Conservation (phyloP, 495 filamentous ascomycete genomes). For the Xylaria bambusicola region DNA sequence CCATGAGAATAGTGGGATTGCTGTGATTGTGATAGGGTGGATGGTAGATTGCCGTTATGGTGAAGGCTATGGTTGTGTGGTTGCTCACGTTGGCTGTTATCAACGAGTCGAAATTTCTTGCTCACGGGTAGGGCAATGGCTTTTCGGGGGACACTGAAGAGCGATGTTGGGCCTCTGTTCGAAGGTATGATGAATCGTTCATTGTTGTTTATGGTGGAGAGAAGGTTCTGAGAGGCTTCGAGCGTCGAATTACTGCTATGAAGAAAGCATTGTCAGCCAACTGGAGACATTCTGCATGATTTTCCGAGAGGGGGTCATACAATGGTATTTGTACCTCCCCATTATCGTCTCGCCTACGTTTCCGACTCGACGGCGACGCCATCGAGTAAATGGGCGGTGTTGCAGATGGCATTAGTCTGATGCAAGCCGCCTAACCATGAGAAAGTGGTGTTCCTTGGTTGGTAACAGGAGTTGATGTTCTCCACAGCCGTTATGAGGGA, state of each 20-base stretch:
- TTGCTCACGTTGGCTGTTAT: conserved; percentile 17
- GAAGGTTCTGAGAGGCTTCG: conserved; percentile 23
- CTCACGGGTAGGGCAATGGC: conserved; percentile 35
- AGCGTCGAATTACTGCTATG: conserved; percentile 21
- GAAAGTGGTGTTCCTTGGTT: too few species aligned
- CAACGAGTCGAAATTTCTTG: conserved; percentile 35
- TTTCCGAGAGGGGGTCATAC: conserved; percentile 24
- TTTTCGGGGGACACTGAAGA: conserved; percentile 29
- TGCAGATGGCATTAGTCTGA: conserved; percentile 30
- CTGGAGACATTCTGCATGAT: conserved; percentile 1
- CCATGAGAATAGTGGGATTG: conserved; percentile 29
- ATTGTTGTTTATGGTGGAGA: conserved; percentile 28
- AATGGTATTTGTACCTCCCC: conserved; percentile 32
- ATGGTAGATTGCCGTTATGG: conserved; percentile 2
- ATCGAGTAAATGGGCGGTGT: conserved; percentile 20
- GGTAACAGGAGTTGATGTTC: background rate
- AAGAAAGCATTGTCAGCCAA: conserved; percentile 20
- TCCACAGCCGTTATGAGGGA: background rate
- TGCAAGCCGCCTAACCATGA: too few species aligned
- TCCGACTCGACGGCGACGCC: conserved; percentile 35
- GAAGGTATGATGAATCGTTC: conserved; percentile 21
- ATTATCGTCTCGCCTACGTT: conserved; percentile 45
- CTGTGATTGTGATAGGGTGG: conserved; percentile 15
- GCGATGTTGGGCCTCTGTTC: conserved; percentile 16
- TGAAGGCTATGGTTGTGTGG: conserved; percentile 9